Conservation (phyloP, 345 rosid genomes). For the Eucalyptus curtisii region DNA sequence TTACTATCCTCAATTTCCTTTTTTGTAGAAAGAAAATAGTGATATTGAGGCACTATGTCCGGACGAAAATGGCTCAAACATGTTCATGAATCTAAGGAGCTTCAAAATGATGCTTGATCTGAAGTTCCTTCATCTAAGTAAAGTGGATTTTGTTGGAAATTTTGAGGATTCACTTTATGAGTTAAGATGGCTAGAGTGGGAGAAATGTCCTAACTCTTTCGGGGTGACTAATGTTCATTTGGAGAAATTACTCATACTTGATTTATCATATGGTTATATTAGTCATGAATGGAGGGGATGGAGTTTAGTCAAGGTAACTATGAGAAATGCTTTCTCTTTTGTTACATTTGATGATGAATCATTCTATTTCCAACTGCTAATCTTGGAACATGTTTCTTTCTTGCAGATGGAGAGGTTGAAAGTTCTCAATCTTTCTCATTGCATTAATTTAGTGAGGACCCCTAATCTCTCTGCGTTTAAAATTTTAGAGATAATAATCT, state of each 20-base stretch:
- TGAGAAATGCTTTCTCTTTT: not conserved
- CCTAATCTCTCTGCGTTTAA: rapidly evolving
- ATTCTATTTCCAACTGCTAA: not conserved
- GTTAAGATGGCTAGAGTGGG: too few relatives aligned
- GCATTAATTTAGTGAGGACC: rapidly evolving
- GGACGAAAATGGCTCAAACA: rapidly evolving
- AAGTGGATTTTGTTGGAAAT: rapidly evolving
- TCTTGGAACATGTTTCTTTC: too few relatives aligned
- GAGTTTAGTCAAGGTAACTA: not conserved
- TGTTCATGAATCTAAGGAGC: rapidly evolving
- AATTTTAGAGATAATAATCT: rapidly evolving
- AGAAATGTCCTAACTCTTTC: rapidly evolving
- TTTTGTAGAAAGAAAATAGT: not conserved
- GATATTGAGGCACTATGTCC: rapidly evolving
- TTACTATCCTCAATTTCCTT: not conserved
- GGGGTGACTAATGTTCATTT: rapidly evolving
- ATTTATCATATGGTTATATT: rapidly evolving
- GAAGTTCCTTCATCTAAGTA: rapidly evolving
- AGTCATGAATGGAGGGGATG: not conserved
- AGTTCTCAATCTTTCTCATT: rapidly evolving
- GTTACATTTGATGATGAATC: not conserved
- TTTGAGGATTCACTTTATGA: too few relatives aligned
- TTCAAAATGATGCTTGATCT: rapidly evolving
- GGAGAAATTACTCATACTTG: not conserved
- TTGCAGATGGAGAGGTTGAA: too few relatives aligned